phyloP scores from a whole-genome alignment of 179 eudicot species.

The Nepenthes alata region DNA sequence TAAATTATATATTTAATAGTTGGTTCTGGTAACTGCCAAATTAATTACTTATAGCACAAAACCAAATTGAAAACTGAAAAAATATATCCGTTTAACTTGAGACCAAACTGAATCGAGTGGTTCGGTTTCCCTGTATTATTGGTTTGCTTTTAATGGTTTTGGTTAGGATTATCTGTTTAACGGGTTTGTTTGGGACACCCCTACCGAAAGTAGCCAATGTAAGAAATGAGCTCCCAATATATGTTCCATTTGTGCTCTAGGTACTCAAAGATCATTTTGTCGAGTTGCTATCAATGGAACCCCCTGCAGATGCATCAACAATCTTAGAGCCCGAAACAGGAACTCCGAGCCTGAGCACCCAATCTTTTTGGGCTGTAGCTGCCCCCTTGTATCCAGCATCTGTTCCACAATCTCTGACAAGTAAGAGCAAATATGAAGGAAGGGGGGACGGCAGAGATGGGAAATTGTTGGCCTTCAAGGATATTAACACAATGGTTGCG shows the following conservation, averaged over 20 bases:
- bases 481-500: constrained; percentile 22
- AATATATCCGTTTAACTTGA: too few relatives aligned
- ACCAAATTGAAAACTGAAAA: too few relatives aligned
- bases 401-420: constrained; percentile 8
- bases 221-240: background rate
- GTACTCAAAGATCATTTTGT: constrained; percentile 57
- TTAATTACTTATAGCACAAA: too few relatives aligned
- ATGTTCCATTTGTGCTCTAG: constrained; percentile 15
- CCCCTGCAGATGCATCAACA: constrained; percentile 37
- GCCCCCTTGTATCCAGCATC: constrained; percentile 22
- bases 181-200: too few relatives aligned
- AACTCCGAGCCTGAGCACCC: constrained; percentile 22
- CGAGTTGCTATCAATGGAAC: constrained; percentile 64
- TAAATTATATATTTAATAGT: too few relatives aligned
- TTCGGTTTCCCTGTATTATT: too few relatives aligned
- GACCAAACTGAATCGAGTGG: too few relatives aligned
- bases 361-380: constrained; percentile 49
- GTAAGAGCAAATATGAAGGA: constrained; percentile 8
- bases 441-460: constrained; percentile 6
- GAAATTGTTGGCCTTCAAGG: constrained; percentile 12
- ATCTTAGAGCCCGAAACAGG: constrained; percentile 55
- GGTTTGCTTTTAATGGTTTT: too few relatives aligned
- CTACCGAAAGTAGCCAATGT: too few relatives aligned
- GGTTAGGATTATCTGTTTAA: too few relatives aligned
- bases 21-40: too few relatives aligned